Evolutionary conservation across 805 yeast genomes (phyloP).

Genomic region (Zygosaccharomyces bailii): DNA sequence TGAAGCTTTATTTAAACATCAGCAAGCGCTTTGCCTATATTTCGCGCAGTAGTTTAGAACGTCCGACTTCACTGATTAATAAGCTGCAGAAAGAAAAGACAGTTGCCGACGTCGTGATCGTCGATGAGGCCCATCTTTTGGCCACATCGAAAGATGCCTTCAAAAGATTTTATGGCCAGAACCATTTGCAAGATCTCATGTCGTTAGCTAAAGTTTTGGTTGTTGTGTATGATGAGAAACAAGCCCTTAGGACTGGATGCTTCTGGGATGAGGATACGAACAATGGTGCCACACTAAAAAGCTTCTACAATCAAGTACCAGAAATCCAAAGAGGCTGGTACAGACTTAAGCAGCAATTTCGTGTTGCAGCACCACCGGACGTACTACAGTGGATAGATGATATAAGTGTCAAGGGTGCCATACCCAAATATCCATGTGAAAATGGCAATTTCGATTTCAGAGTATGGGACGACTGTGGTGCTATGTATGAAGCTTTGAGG

Average conservation of each 20-base stretch:
- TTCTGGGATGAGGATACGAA: conserved; percentile 38
- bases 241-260: conserved; percentile 45
- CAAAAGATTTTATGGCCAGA: conserved; percentile 43
- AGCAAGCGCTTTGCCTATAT: conserved; percentile 39
- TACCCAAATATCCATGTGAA: conserved; percentile 35
- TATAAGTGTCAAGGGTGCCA: conserved; percentile 36
- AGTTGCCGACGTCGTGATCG: conserved; percentile 39
- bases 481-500: conserved; percentile 39
- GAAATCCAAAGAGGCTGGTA: conserved; percentile 28
- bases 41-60: conserved; percentile 39
- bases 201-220: conserved; percentile 39
- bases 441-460: conserved; percentile 34
- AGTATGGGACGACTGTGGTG: conserved; percentile 42
- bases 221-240: conserved; percentile 46
- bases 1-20: conserved; percentile 42
- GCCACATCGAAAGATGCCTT: conserved; percentile 45
- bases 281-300: conserved; percentile 39
- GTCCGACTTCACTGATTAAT: conserved; percentile 46
- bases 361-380: conserved; percentile 41
- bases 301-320: conserved; percentile 22
- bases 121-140: conserved; percentile 47
- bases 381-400: conserved; percentile 41
- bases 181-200: conserved; percentile 43
- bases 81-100: conserved; percentile 29
- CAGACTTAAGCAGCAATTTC: conserved; percentile 40